These are phyloP conservation scores for Cicer bijugum DNA, from an alignment of 306 rosid species.

Conservation along the genomic window DNA sequence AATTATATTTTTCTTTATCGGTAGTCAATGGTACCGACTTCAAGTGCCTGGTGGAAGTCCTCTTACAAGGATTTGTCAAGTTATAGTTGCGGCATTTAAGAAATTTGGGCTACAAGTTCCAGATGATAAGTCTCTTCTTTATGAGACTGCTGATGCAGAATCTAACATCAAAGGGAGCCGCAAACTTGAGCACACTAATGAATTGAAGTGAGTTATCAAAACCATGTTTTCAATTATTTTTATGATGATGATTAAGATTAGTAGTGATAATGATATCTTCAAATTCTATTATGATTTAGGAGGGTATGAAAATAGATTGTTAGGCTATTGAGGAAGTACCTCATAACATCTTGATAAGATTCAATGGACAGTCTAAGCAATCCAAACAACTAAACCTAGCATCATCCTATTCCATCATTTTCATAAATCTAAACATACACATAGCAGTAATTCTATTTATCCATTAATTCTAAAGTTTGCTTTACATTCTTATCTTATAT, in stretches of 20 bases:
- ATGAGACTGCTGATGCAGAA: slow-evolving; percentile 66
- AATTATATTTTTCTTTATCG: slow-evolving; percentile 64
- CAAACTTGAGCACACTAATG: slow-evolving; percentile 73
- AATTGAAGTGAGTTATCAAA: slow-evolving; percentile 59
- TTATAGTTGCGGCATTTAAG: slow-evolving; percentile 62
- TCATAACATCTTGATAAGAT: neutral
- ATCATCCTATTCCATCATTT: neutral
- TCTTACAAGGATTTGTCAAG: slow-evolving; percentile 74
- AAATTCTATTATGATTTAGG: slow-evolving; percentile 3
- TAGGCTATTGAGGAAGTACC: neutral
- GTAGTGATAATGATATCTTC: slow-evolving; percentile 18
- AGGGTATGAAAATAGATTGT: neutral
- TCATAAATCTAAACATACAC: neutral
- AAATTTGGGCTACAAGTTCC: slow-evolving; percentile 57
- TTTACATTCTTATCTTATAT: neutral
- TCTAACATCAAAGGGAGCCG: slow-evolving; percentile 75
- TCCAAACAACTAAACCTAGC: neutral
- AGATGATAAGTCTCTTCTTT: slow-evolving; percentile 67
- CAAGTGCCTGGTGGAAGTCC: slow-evolving; percentile 87
- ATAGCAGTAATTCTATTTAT: neutral
- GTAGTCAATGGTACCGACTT: slow-evolving; percentile 64
- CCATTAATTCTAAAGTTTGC: slow-evolving; percentile 5
- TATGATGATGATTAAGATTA: neutral
- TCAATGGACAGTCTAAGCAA: neutral
- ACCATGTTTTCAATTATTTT: slow-evolving; percentile 27